Evolutionary conservation across 2,329 filamentous ascomycete genomes (phyloP).

Genomic region (Drechmeria coniospora): DNA sequence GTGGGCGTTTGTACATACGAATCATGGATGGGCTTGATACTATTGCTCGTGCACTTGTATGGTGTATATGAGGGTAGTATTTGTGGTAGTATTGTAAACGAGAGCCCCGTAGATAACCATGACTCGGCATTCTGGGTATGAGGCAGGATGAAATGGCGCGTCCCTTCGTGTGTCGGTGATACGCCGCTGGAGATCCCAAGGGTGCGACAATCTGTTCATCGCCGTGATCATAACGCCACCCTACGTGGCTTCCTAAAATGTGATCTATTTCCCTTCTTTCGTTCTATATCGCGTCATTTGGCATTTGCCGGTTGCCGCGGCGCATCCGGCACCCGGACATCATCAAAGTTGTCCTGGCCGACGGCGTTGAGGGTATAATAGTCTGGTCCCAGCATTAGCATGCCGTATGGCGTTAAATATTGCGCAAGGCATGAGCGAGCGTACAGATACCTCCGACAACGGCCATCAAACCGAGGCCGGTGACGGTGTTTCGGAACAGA

Average conservation of each 20-base stretch:
- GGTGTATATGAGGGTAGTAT: too few relatives aligned
- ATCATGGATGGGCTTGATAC: too few relatives aligned
- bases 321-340: conserved; percentile 75
- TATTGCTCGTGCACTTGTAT: not conserved
- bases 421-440: conserved; percentile 23
- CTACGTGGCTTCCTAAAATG: not conserved
- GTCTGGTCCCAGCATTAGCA: too few relatives aligned
- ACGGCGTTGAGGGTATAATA: conserved; percentile 61
- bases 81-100: too few relatives aligned
- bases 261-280: not conserved
- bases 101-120: not conserved
- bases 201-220: too few relatives aligned
- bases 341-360: conserved; percentile 92
- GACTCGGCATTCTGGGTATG: not conserved
- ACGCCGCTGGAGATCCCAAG: too few relatives aligned
- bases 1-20: too few relatives aligned
- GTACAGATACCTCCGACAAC: conserved; percentile 80
- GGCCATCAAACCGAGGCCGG: conserved; percentile 57
- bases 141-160: too few relatives aligned
- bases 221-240: not conserved
- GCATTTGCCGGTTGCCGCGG: conserved; percentile 34
- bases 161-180: too few relatives aligned
- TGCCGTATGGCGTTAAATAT: not conserved
- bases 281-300: conserved; percentile 10
- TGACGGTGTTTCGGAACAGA: conserved; percentile 74